Evolutionary conservation across 129 eudicot species (phyloP).

Genomic region (Saposhnikovia divaricata): DNA sequence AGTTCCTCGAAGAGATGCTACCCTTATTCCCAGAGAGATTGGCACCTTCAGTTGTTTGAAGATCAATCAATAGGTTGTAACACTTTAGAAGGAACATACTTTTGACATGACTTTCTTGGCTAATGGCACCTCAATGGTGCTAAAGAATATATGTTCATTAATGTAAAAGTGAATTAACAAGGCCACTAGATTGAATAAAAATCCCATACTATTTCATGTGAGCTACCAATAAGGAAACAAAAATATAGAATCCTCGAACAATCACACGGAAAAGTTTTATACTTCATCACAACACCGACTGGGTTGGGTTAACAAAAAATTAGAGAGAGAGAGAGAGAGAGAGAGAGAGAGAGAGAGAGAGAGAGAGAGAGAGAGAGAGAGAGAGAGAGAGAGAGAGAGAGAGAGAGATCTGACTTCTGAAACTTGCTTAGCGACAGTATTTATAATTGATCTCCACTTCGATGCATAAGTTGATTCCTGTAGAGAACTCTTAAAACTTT

Average conservation of each 20-base stretch:
- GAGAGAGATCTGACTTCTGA: conserved; percentile 56
- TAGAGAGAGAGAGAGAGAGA: neutral
- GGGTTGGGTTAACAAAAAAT: no score
- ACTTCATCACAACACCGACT: no score
- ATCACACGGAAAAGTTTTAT: neutral
- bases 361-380: neutral
- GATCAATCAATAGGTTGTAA: conserved; percentile 8
- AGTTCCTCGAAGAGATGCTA: conserved; percentile 73
- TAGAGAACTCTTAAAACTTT: conserved; percentile 33
- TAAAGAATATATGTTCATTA: neutral
- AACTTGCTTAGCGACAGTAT: conserved; percentile 80
- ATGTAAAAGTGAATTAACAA: neutral
- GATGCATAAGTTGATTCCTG: conserved; percentile 39
- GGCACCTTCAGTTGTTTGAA: conserved; percentile 58
- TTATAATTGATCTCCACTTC: conserved; percentile 70
- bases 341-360: conserved; percentile 1
- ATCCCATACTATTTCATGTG: neutral
- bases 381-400: neutral
- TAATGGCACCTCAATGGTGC: conserved; percentile 1
- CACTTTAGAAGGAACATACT: neutral
- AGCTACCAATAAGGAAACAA: neutral
- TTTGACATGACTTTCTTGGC: neutral
- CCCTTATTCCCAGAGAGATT: conserved; percentile 58
- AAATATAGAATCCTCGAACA: neutral
- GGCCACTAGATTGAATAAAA: neutral